Conservation (phyloP, 176 grass and related monocot species). For the Panicum miliaceum region DNA sequence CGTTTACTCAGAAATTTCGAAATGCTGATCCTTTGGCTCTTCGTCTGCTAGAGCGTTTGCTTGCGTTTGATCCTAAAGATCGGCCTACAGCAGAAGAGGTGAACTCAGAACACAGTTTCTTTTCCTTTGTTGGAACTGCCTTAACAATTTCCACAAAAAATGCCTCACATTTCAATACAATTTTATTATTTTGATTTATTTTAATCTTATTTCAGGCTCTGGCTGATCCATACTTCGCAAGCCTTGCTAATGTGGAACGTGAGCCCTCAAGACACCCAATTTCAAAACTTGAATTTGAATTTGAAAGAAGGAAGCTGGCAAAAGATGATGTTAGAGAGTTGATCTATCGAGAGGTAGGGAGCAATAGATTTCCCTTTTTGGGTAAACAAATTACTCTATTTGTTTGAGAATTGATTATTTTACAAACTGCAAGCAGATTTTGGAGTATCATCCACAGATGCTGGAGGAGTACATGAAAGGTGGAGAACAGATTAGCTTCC, state of each 20-base stretch:
- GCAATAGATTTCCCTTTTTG: conserved; percentile 25
- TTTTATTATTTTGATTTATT: conserved; percentile 14
- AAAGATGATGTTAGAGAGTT: conserved; percentile 98
- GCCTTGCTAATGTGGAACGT: conserved; percentile 79
- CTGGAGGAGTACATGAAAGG: conserved; percentile 83
- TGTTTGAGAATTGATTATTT: conserved; percentile 36
- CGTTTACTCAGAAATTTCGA: conserved; percentile 83
- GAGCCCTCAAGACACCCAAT: conserved; percentile 87
- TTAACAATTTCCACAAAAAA: conserved; percentile 18
- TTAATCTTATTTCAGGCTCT: conserved; percentile 65
- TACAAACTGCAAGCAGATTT: conserved; percentile 77
- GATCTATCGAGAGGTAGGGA: conserved; percentile 89
- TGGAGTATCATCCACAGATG: conserved; percentile 98
- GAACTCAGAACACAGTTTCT: background rate
- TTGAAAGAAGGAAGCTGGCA: conserved; percentile 86
- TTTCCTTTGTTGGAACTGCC: conserved; percentile 13
- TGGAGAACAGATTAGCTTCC: conserved; percentile 91
- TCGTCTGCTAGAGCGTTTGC: conserved; percentile 69
- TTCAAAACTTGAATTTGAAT: conserved; percentile 97
- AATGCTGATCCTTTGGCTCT: conserved; percentile 80
- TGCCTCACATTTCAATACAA: background rate
- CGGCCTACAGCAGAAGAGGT: conserved; percentile 84
- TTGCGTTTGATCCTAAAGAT: conserved; percentile 98
- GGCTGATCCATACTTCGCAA: conserved; percentile 86
- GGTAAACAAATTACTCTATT: conserved; percentile 4